Base-by-base conservation (phyloP, 371 early-diverging fungal genomes). In the Mortierella sp. region DNA sequence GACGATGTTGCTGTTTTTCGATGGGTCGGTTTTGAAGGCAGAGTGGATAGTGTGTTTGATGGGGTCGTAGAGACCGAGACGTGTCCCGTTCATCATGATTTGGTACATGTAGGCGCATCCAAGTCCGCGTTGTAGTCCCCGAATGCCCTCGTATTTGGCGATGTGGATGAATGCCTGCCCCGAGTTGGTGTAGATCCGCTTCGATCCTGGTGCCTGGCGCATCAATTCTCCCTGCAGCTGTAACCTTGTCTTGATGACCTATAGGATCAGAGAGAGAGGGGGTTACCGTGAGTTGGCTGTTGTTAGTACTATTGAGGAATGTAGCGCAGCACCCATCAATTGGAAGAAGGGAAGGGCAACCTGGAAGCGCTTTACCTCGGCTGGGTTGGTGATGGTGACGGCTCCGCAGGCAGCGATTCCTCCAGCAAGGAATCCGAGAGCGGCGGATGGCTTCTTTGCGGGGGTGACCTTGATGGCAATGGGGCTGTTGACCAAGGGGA, bases 161-260 rank as follows among this genome's bases (percentile, higher is more conserved):
- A 98, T 95, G n/a, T 92, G 89, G 26, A 87, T 87, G 34, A 97
- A 89, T 26, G 96, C 96, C 73, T 93, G 93, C 31, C 93, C 88
- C 44, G 94, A 93, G 76, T 93, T 95, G 71, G 88, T 92, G 86
- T 97, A 97, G 37, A 94, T 91, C 76, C 90, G 86, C 8, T 87
- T 81, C 37, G 89, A 79, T 58, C 87, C 89, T 19, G 92, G 70
- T 11, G 72, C 85, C 53, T 64, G 66, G 14, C 81, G 77, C 48
- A 87, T 90, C 73, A 97, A 89, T 83, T 98, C 98, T 47, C 98
- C 98, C 86, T 98, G 98, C 48, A 98, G 90, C 85, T 99, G 99
- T 70, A 98, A 89, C 55, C 99, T 92, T 37, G 97, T 97, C 81
- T 99, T 99, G 61, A 97, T 96, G 5, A 98, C 96, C 96, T 96